Evolutionary conservation across 2,329 filamentous ascomycete species (phyloP).

Genomic region (Clonostachys chloroleuca): DNA sequence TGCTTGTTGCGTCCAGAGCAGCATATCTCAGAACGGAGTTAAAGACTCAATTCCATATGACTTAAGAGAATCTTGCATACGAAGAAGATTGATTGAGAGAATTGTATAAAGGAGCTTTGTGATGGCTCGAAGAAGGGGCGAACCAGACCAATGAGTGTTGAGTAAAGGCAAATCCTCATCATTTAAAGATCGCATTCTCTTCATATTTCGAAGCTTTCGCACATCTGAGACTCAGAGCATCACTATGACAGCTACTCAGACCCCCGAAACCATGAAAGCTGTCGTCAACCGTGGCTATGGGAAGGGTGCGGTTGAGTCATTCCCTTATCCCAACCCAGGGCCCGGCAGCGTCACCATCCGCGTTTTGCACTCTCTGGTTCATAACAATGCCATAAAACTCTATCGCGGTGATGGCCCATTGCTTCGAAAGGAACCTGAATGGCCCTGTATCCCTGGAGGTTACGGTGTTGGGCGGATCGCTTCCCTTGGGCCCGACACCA

Average conservation of each 20-base stretch:
- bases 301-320: not conserved
- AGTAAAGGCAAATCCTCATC: not conserved
- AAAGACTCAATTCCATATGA: not conserved
- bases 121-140: not conserved
- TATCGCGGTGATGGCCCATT: not conserved
- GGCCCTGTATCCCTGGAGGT: not conserved
- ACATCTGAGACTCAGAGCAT: not conserved
- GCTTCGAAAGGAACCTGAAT: not conserved
- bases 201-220: not conserved
- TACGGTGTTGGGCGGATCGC: conserved; percentile 25
- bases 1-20: no score
- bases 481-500: conserved; percentile 22
- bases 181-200: not conserved
- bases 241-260: not conserved
- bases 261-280: not conserved
- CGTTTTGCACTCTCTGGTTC: not conserved
- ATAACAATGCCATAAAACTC: not conserved
- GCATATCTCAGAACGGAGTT: no score
- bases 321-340: not conserved
- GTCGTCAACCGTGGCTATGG: not conserved
- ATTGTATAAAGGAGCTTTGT: not conserved
- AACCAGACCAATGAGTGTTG: not conserved
- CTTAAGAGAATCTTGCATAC: not conserved
- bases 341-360: not conserved
- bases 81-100: not conserved